Evolutionary conservation across 2,329 filamentous ascomycete species (phyloP), one percentile per base, ranked within the genome.

Genomic region (Chaetomiaceae sp.): DNA sequence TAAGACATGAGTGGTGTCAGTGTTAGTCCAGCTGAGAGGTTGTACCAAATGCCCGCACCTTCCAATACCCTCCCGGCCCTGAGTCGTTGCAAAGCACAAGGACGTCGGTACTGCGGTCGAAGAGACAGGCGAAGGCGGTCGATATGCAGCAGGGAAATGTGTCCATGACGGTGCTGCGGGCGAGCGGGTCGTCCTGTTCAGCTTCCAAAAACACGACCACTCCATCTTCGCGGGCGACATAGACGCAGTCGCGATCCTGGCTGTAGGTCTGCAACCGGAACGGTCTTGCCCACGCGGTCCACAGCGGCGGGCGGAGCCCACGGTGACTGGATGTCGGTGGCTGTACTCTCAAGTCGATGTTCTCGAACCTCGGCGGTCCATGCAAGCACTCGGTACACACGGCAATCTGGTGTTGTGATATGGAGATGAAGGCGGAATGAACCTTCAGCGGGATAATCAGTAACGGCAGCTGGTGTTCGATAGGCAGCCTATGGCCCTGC

Each of bases 211-310:
- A 86, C 44, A 83, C 77, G 9, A 96, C 75, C 39, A 83, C 71
- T 3, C 93, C 93, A 60, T 97, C 91, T 66, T 97, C 91, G 45
- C 90, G 81, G 10, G 85, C 86, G 14, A 98, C 70, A 60, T 93
- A 95, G 39, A 97, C 81, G 49, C 84, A 81, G 59, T 97, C 93
- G 29, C 82, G 80, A 15, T 70, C 74, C 44, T 76, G 69, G 42
- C 77, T 76, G 54, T 83, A 84, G 11, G 70, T 66, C 49, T 75
- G 75, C 19, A 81, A 75, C 7, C 91, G 81, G 49, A 80, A 76
- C 2, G 89, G 86, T 49, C 87, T 79, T 22, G 88, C 81, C 90
- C 91, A 98, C 19, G 85, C 80, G 3, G 84, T 85, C 86, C 89
- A 96, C 3, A 87, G 65, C 1, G 85, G 84, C 32, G 51, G 60